Evolutionary conservation across 2,329 filamentous ascomycete species (phyloP), one percentile per base, ranked within the genome.

Genomic region (Penicillium griseofulvum): DNA sequence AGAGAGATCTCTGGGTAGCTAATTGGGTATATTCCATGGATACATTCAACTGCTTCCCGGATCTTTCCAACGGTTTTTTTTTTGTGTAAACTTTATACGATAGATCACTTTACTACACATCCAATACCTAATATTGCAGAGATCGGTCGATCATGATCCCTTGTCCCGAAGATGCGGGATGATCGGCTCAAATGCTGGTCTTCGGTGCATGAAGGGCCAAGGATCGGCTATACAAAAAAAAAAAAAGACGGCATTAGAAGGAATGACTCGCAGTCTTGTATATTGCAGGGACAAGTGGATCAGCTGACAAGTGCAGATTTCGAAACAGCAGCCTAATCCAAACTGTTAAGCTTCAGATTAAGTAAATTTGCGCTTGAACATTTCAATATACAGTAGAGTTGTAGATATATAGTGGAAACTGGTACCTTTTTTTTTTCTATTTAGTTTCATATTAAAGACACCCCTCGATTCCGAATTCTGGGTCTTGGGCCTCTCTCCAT

Each of bases 261-360:
- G 24, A 54, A 63, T 61, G 61, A 57, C 61, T 62, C 42, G 61
- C 56, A 59, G 58, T 58, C 39, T 57, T 22, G 42, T 31, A 50
- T 49, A 61, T 64, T 64, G 51, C 61, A 64, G 58, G 61, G 60
- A 53, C 36, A 24, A 24, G 62, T 64, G 62, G 62, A 64, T 57
- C 47, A 52, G 31, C 7, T 44, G 51, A 49, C 29, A 41, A 34
- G 22, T 33, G 29, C 17, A 26, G 14, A 14, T 34, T 53, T 31
- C 36, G 44, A 53, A 45, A 55, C 48, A 47, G 8, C 26, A 31
- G 39, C 41, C 52, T 26, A 43, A 42, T 42, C 9, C 26, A 31
- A 34, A 48, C 37, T 39, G 48, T 57, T 48, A 24, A 31, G 44
- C 55, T 33, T 51, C 52, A 49, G 48, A 54, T 57, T 54, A 10